Percentiles rank a stretch among this genome's conserved stretches.
These are phyloP conservation scores for Mycena metata DNA, from an alignment of 768 basidiomycete genomes.

Conservation along the genomic window DNA sequence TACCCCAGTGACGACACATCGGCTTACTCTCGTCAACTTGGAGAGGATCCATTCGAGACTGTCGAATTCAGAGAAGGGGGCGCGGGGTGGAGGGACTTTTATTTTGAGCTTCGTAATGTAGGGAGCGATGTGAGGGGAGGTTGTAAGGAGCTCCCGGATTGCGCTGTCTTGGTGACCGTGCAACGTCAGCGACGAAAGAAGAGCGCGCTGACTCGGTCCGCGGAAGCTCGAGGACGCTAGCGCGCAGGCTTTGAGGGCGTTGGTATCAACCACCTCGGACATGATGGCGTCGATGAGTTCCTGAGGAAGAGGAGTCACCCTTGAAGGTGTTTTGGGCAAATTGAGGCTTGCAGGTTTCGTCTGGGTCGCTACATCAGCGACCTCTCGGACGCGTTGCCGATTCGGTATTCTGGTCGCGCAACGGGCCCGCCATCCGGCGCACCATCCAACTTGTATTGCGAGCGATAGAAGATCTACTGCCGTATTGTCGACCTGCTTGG, in stretches of 20 bases:
- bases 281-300: constrained; percentile 6
- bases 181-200: not conserved
- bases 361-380: no score
- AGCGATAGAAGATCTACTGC: no score
- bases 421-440: no score
- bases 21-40: not conserved
- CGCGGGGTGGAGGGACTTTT: not conserved
- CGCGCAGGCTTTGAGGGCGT: not conserved
- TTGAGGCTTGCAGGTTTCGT: no score
- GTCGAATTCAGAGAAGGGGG: not conserved
- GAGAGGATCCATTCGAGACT: constrained; percentile 9
- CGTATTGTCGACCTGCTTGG: no score
- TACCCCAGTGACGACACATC: not conserved
- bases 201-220: not conserved
- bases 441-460: no score
- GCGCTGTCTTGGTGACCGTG: not conserved
- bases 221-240: not conserved
- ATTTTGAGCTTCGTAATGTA: not conserved
- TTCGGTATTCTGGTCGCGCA: no score
- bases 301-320: not conserved
- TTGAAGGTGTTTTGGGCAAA: no score
- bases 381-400: no score
- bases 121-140: not conserved
- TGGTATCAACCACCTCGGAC: not conserved
- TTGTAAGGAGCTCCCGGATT: not conserved